phyloP scores from a whole-genome alignment of 345 rosid species.

The Clarkia xantiana region DNA sequence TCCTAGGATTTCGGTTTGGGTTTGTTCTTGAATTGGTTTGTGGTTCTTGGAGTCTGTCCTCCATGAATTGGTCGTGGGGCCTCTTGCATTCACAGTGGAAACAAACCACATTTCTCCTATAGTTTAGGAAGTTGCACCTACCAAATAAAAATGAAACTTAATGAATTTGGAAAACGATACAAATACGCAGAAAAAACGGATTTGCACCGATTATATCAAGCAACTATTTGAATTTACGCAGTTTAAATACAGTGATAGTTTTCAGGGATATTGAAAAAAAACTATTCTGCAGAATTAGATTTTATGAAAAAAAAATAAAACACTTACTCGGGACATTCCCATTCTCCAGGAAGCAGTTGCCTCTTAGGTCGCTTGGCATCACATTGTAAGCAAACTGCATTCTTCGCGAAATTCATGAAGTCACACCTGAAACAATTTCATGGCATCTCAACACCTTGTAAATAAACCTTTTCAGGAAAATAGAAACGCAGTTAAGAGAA shows the following conservation, averaged over 20 bases:
- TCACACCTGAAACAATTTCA: slow-evolving; percentile 46
- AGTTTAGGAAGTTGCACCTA: slow-evolving; percentile 97
- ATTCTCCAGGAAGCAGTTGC: slow-evolving; percentile 96
- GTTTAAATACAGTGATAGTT: background rate
- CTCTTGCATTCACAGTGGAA: slow-evolving; percentile 98
- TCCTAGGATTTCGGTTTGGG: slow-evolving; percentile 25
- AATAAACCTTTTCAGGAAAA: no score
- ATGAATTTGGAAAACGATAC: no score
- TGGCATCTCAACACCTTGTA: no score
- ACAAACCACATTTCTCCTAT: slow-evolving; percentile 81
- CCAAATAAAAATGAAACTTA: slow-evolving; percentile 8
- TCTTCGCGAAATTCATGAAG: slow-evolving; percentile 97
- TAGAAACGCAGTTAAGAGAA: no score
- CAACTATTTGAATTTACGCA: no score
- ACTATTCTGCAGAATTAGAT: background rate
- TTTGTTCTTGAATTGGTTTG: slow-evolving; percentile 26
- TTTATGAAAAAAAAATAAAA: slow-evolving; percentile 1
- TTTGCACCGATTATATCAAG: no score
- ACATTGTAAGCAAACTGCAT: slow-evolving; percentile 81
- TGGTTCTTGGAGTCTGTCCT: slow-evolving; percentile 41
- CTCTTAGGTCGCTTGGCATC: slow-evolving; percentile 97
- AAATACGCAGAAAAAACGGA: no score
- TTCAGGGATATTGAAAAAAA: background rate
- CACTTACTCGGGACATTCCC: slow-evolving; percentile 99
- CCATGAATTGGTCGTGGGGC: slow-evolving; percentile 58